These are phyloP conservation scores for Lachnellula subtilissima DNA, from an alignment of 2,329 filamentous ascomycete genomes.

Conservation along the genomic window DNA sequence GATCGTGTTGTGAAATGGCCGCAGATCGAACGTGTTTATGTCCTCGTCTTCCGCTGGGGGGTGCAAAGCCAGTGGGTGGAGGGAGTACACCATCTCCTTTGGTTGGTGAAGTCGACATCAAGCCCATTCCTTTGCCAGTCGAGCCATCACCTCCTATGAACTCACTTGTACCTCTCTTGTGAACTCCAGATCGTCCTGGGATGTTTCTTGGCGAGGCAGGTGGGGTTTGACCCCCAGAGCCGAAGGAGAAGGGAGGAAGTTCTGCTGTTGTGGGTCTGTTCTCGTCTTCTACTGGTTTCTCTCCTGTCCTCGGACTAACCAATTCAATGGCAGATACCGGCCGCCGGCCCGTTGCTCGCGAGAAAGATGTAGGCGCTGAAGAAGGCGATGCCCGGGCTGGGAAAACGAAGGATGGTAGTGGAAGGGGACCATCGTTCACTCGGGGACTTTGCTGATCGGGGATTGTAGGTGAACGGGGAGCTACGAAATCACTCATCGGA, in stretches of 20 bases:
- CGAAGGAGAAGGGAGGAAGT: slow-evolving; percentile 32
- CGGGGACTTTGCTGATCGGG: slow-evolving; percentile 8
- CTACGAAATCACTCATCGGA: slow-evolving; percentile 1
- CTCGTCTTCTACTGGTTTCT: neutral
- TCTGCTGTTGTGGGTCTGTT: slow-evolving; percentile 14
- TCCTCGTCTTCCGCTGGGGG: slow-evolving; percentile 54
- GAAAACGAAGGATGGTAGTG: slow-evolving; percentile 63
- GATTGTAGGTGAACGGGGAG: slow-evolving; percentile 1
- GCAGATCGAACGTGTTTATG: slow-evolving; percentile 78
- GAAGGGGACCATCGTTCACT: slow-evolving; percentile 37
- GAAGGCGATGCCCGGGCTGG: slow-evolving; percentile 45
- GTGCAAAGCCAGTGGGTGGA: slow-evolving; percentile 44
- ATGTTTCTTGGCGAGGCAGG: slow-evolving; percentile 44
- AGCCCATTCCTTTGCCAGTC: slow-evolving; percentile 35
- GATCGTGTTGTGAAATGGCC: slow-evolving; percentile 72
- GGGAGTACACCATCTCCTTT: slow-evolving; percentile 58
- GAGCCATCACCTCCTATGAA: slow-evolving; percentile 69
- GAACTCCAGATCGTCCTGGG: slow-evolving; percentile 53
- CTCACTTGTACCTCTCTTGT: slow-evolving; percentile 75
- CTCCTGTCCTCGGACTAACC: neutral
- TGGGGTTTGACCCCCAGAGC: slow-evolving; percentile 27
- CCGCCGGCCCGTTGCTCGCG: slow-evolving; percentile 46
- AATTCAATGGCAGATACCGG: slow-evolving; percentile 41
- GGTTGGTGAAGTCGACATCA: slow-evolving; percentile 65
- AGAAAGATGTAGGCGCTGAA: slow-evolving; percentile 44